Evolutionary conservation across 257 asterid species (phyloP).

Genomic region (Lavandula angustifolia): DNA sequence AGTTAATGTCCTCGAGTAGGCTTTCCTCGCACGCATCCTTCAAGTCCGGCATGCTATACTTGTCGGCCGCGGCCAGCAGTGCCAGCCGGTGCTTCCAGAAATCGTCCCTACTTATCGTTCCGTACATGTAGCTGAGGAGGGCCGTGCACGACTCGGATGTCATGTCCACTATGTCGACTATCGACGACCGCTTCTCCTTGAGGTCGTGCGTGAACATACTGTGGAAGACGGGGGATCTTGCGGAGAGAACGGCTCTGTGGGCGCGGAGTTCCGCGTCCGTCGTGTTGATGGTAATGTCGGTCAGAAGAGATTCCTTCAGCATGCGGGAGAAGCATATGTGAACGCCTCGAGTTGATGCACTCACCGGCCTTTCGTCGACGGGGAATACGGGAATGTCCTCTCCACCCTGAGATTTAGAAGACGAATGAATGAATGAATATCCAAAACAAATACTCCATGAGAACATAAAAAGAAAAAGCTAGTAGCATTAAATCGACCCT

Average conservation of each 20-base stretch:
- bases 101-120: slow-evolving; percentile 67
- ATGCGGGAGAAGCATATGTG: slow-evolving; percentile 75
- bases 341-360: slow-evolving; percentile 66
- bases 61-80: slow-evolving; percentile 77
- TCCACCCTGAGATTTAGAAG: slow-evolving; percentile 56
- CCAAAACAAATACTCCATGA: no score
- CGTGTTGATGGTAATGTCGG: slow-evolving; percentile 82
- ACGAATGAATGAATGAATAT: slow-evolving; percentile 15
- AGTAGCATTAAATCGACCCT: no score
- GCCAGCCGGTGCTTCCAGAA: slow-evolving; percentile 90
- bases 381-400: slow-evolving; percentile 76
- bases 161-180: slow-evolving; percentile 78
- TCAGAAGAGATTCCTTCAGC: slow-evolving; percentile 73
- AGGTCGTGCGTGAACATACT: slow-evolving; percentile 86
- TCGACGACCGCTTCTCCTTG: slow-evolving; percentile 79
- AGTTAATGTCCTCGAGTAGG: slow-evolving; percentile 75
- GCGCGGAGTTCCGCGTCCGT: slow-evolving; percentile 67
- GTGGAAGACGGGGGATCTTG: slow-evolving; percentile 82
- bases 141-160: slow-evolving; percentile 70
- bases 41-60: slow-evolving; percentile 70
- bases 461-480: no score
- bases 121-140: slow-evolving; percentile 74
- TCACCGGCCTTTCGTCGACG: slow-evolving; percentile 49
- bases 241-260: slow-evolving; percentile 84
- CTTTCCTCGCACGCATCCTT: slow-evolving; percentile 87